Conservation (phyloP, 106 monocot species). For the Phalaenopsis equestris region DNA sequence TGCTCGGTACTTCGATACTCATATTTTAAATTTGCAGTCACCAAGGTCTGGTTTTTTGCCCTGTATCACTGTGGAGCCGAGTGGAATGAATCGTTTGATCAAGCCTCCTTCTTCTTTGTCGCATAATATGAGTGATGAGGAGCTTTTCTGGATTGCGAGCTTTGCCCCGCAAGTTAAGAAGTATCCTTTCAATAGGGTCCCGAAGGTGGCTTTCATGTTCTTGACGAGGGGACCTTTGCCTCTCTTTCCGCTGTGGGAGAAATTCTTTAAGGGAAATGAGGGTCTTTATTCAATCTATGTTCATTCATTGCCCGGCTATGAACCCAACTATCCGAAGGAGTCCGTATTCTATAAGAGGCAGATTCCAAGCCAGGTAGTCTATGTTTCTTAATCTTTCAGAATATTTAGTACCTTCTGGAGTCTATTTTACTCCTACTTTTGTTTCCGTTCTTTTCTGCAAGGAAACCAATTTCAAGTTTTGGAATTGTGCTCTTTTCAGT, state of each 20-base stretch:
- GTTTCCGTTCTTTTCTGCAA: not conserved
- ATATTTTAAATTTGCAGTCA: not conserved
- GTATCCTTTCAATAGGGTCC: constrained; percentile 13
- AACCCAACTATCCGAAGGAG: constrained; percentile 2
- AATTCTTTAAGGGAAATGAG: constrained; percentile 16
- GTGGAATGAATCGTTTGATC: not conserved
- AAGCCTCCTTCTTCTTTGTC: constrained; percentile 11
- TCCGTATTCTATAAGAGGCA: constrained; percentile 26
- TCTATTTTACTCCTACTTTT: not conserved
- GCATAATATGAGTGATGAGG: constrained; percentile 18
- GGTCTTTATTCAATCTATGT: constrained; percentile 15
- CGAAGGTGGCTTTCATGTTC: constrained; percentile 27
- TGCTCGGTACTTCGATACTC: not conserved
- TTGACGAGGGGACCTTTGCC: constrained; percentile 22
- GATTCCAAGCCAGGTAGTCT: constrained; percentile 16
- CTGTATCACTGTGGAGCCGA: constrained; percentile 5
- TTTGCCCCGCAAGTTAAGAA: constrained; percentile 7
- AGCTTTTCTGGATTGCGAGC: constrained; percentile 20
- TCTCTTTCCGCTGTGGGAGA: constrained; percentile 18
- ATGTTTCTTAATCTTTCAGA: not conserved
- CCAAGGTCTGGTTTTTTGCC: constrained; percentile 6
- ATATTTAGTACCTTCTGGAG: not conserved
- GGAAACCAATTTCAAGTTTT: not conserved
- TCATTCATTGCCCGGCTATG: constrained; percentile 19
- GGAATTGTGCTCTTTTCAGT: not conserved